Evolutionary conservation across 805 yeast species (phyloP).

Genomic region (Lachancea nothofagi): DNA sequence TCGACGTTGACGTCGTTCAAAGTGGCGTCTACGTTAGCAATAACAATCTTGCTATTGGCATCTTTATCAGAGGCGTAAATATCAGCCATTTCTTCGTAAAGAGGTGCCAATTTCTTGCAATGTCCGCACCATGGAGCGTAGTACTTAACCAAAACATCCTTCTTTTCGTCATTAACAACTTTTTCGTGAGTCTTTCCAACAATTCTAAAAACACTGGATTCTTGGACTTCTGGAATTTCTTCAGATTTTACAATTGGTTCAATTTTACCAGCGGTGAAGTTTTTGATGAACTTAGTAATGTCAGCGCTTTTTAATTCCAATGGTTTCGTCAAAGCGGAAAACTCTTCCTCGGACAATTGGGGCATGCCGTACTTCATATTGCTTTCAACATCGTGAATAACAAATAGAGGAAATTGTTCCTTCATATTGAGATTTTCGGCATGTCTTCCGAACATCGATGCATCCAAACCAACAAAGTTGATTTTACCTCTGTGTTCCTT

Average conservation of each 20-base stretch:
- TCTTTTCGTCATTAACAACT: constrained; percentile 48
- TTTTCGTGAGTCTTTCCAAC: constrained; percentile 81
- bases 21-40: constrained; percentile 89
- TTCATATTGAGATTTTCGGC: constrained; percentile 80
- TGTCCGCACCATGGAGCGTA: constrained; percentile 99
- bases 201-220: constrained; percentile 63
- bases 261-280: constrained; percentile 58
- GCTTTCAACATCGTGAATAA: constrained; percentile 62
- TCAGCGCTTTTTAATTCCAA: constrained; percentile 44
- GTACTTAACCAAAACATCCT: constrained; percentile 81
- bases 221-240: constrained; percentile 78
- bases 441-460: constrained; percentile 72
- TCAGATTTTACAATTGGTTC: constrained; percentile 78
- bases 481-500: constrained; percentile 71
- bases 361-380: constrained; percentile 75
- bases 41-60: constrained; percentile 49
- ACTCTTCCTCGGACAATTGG: constrained; percentile 42
- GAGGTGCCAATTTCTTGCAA: constrained; percentile 87
- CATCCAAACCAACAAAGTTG: constrained; percentile 86
- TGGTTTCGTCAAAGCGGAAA: constrained; percentile 18
- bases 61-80: constrained; percentile 49
- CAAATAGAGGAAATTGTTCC: constrained; percentile 86
- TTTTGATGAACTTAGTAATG: constrained; percentile 56
- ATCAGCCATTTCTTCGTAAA: constrained; percentile 79
- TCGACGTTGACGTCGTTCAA: constrained; percentile 75